A percentile compares a stretch with the other conserved stretches of the same genome.
Conservation (phyloP, 2,329 filamentous ascomycete genomes). For the Juglanconis sp. region DNA sequence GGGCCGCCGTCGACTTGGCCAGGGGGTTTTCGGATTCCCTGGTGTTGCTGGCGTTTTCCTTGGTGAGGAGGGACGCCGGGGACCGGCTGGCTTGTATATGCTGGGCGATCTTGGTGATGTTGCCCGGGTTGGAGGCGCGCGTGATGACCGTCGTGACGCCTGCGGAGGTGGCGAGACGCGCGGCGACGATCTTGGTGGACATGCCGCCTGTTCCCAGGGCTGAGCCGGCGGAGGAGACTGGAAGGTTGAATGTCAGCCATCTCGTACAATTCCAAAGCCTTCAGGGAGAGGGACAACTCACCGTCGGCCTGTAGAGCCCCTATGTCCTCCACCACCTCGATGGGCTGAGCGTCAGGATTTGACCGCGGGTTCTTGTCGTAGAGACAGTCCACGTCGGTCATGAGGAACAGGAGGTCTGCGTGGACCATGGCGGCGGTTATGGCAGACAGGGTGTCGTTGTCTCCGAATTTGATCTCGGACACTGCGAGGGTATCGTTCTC, state of each 20-base stretch:
- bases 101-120: constrained; percentile 81
- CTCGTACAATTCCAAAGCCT: neutral
- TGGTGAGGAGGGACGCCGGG: constrained; percentile 27
- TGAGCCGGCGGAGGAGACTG: constrained; percentile 85
- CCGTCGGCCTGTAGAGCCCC: constrained; percentile 75
- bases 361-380: constrained; percentile 94
- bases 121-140: constrained; percentile 86
- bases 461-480: constrained; percentile 98
- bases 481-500: constrained; percentile 97
- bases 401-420: constrained; percentile 92
- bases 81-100: constrained; percentile 67
- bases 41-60: constrained; percentile 23
- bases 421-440: constrained; percentile 98
- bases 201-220: constrained; percentile 91
- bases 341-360: constrained; percentile 80
- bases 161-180: constrained; percentile 84
- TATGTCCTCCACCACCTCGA: constrained; percentile 91
- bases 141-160: constrained; percentile 97
- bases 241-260: neutral
- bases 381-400: constrained; percentile 97
- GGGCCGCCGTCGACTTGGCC: constrained; percentile 40
- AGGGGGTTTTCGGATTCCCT: constrained; percentile 31
- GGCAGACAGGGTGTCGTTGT: constrained; percentile 95
- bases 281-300: constrained; percentile 30
- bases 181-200: constrained; percentile 95